Evolutionary conservation across 345 rosid species (phyloP).

Genomic region (Brassica carinata): DNA sequence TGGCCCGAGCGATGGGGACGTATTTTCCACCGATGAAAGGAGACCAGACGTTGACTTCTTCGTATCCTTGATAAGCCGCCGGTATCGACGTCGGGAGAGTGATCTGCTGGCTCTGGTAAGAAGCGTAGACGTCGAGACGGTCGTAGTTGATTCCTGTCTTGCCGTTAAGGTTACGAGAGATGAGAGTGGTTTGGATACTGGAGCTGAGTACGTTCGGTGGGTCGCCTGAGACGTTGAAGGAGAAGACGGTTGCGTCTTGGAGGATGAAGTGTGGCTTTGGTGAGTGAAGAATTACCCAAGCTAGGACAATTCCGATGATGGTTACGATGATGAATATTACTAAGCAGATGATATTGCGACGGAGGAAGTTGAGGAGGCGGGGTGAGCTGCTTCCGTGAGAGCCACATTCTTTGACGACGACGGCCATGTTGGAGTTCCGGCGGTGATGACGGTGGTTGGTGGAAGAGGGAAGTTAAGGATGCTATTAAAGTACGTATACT

Average conservation of each 20-base stretch:
- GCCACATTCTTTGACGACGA: conserved; percentile 45
- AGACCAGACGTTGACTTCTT: conserved; percentile 52
- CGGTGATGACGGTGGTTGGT: conserved; percentile 8
- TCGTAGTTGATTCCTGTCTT: conserved; percentile 52
- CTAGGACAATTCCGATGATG: conserved; percentile 49
- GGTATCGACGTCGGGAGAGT: conserved; percentile 40
- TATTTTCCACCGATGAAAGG: conserved; percentile 44
- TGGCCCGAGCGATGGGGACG: conserved; percentile 48
- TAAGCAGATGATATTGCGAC: conserved; percentile 26
- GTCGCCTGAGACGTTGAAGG: conserved; percentile 65
- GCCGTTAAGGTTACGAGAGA: conserved; percentile 68
- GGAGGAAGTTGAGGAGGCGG: conserved; percentile 22
- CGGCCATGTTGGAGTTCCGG: conserved; percentile 48
- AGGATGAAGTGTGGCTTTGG: conserved; percentile 70
- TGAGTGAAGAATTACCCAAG: conserved; percentile 68
- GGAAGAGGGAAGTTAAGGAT: not conserved
- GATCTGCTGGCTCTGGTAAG: conserved; percentile 46
- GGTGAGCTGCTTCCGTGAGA: conserved; percentile 33
- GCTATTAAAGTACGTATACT: not conserved
- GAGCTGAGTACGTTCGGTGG: conserved; percentile 66
- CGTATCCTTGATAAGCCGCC: conserved; percentile 44
- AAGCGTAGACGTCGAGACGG: conserved; percentile 46
- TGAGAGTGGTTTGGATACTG: conserved; percentile 62
- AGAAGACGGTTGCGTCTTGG: conserved; percentile 83
- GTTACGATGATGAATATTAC: conserved; percentile 45